Conservation (phyloP, 2,329 filamentous ascomycete genomes). For the Aspergillus sp. region DNA sequence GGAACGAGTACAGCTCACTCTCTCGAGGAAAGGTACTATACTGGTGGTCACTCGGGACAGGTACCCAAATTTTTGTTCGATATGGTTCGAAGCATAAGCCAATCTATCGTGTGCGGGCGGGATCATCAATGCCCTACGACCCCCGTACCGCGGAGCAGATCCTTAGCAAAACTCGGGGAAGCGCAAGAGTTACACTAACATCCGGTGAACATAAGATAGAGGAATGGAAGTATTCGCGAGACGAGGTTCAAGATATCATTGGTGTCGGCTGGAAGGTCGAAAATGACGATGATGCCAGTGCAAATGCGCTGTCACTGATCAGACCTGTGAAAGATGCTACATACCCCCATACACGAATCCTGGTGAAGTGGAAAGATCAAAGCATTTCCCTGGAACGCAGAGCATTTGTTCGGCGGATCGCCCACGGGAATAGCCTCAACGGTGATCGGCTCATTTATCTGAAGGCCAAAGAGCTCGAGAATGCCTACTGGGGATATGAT, state of each 20-base stretch:
- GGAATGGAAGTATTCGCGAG: conserved; percentile 7
- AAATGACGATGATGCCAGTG: conserved; percentile 5
- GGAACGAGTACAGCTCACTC: too few species aligned
- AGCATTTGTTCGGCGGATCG: too few species aligned
- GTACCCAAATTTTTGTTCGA: conserved; percentile 10
- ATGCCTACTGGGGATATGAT: too few species aligned
- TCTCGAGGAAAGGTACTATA: neutral
- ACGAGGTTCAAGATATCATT: conserved; percentile 8
- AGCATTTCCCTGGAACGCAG: too few species aligned
- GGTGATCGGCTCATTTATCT: too few species aligned
- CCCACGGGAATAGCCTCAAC: too few species aligned
- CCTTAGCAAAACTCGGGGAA: neutral
- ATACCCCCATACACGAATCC: too few species aligned
- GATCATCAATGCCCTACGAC: conserved; percentile 9
- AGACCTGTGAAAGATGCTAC: too few species aligned
- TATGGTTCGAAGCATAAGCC: conserved; percentile 7
- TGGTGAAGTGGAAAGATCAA: too few species aligned
- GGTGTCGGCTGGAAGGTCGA: conserved; percentile 16
- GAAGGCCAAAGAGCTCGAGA: too few species aligned
- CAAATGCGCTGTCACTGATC: too few species aligned
- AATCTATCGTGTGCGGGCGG: conserved; percentile 12
- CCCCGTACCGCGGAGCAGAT: neutral
- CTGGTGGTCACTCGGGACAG: conserved; percentile 10
- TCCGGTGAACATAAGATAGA: neutral
- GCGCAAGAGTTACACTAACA: neutral